A percentile compares a stretch with the other conserved stretches of the same genome.
phyloP scores from a whole-genome alignment of 768 basidiomycete species.

The Cystobasidium tubakii region DNA sequence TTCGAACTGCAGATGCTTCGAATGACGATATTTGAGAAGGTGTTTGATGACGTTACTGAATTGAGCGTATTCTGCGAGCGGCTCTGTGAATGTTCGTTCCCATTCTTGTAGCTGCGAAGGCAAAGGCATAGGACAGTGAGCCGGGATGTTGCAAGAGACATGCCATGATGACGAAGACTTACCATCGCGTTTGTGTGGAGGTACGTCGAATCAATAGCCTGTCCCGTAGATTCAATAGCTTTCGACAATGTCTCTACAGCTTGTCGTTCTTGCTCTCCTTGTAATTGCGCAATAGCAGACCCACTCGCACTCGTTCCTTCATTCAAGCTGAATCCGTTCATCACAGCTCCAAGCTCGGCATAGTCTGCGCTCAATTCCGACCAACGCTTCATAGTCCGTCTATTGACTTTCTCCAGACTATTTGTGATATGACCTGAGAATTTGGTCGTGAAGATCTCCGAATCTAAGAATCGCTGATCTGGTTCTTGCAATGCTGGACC shows the following conservation, averaged over 20 bases:
- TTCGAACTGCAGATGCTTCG: conserved; percentile 96
- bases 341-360: conserved; percentile 44
- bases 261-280: conserved; percentile 72
- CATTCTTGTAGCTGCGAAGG: conserved; percentile 72
- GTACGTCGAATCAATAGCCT: conserved; percentile 89
- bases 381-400: conserved; percentile 88
- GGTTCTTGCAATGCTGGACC: conserved; percentile 68
- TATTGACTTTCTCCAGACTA: conserved; percentile 92
- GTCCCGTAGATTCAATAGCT: conserved; percentile 92
- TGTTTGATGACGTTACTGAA: conserved; percentile 93
- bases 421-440: conserved; percentile 86
- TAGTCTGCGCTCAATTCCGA: conserved; percentile 58
- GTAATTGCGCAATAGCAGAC: conserved; percentile 51
- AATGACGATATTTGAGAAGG: conserved; percentile 86
- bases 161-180: conserved; percentile 21
- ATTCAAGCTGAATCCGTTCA: conserved; percentile 46
- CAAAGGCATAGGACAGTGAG: background rate
- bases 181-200: conserved; percentile 85
- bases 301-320: conserved; percentile 17
- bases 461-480: conserved; percentile 92
- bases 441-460: conserved; percentile 90
- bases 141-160: background rate
- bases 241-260: conserved; percentile 56
- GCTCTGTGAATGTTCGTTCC: conserved; percentile 91
- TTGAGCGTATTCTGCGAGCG: conserved; percentile 88